Percentiles rank a stretch among this genome's conserved stretches.
Conservation (phyloP, 1,284 basidiomycete species). For the Naganishia sp. region DNA sequence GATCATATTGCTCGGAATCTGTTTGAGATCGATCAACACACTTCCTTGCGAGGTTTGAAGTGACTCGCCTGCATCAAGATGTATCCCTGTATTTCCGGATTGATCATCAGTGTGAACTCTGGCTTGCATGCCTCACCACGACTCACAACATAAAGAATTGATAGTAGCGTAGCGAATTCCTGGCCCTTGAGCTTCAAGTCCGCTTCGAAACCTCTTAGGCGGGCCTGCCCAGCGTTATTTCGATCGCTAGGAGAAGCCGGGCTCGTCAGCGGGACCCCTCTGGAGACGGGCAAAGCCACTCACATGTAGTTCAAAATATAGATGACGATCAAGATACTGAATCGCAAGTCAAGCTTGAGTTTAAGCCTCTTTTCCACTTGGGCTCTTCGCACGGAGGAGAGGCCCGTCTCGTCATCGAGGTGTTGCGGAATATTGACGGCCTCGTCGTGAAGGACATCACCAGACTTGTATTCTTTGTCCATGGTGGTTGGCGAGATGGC, state of each 20-base stretch:
- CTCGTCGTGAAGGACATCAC: conserved; percentile 38
- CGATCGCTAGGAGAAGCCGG: conserved; percentile 40
- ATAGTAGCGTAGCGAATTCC: conserved; percentile 41
- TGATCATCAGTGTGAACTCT: too few relatives aligned
- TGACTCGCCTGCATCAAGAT: conserved; percentile 35
- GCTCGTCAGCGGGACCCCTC: neutral
- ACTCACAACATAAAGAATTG: conserved; percentile 42
- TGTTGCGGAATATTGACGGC: conserved; percentile 35
- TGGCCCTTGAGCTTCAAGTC: conserved; percentile 44
- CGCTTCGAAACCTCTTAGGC: conserved; percentile 43
- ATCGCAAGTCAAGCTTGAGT: conserved; percentile 48
- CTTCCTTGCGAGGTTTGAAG: too few relatives aligned
- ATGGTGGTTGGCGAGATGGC: neutral
- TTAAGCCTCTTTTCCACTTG: conserved; percentile 47
- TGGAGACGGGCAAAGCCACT: neutral
- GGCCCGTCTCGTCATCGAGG: conserved; percentile 13
- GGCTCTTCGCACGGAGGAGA: conserved; percentile 1
- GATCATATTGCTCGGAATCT: conserved; percentile 58
- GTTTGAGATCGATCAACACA: conserved; percentile 68
- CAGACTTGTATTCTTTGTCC: conserved; percentile 8
- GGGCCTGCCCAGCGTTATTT: conserved; percentile 45
- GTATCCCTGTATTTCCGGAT: neutral
- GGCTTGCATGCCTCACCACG: too few relatives aligned
- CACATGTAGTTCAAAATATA: conserved; percentile 39
- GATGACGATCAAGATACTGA: conserved; percentile 43